Evolutionary conservation across 108 stramenopile genomes (phyloP).

Genomic region (Schizochytrium sp.): DNA sequence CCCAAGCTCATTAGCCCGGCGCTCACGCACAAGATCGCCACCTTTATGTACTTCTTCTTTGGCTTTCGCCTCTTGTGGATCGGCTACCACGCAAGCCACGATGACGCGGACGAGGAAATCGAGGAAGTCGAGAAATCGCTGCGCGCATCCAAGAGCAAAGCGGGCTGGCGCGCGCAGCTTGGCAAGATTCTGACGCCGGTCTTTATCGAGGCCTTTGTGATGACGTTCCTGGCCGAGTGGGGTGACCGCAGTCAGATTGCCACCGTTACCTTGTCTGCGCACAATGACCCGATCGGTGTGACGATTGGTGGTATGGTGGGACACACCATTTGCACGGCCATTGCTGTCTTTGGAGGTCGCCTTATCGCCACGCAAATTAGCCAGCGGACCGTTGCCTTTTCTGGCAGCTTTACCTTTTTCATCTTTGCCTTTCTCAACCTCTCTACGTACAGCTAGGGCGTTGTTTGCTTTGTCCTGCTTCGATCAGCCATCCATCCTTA

Average conservation of each 20-base stretch:
- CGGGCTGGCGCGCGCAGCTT: slow-evolving; percentile 43
- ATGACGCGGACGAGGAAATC: slow-evolving; percentile 79
- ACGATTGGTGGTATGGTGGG: slow-evolving; percentile 89
- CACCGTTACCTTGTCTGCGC: slow-evolving; percentile 91
- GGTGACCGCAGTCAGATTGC: slow-evolving; percentile 99
- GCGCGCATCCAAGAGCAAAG: slow-evolving; percentile 31
- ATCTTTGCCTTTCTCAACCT: slow-evolving; percentile 83
- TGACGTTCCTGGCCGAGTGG: slow-evolving; percentile 99
- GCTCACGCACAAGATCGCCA: slow-evolving; percentile 86
- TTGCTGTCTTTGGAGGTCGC: slow-evolving; percentile 93
- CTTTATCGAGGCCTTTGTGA: slow-evolving; percentile 73
- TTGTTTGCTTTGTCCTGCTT: too few species aligned
- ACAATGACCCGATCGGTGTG: slow-evolving; percentile 91
- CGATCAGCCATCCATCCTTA: too few species aligned
- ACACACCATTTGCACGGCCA: slow-evolving; percentile 89
- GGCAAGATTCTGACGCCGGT: slow-evolving; percentile 65
- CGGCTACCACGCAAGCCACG: slow-evolving; percentile 64
- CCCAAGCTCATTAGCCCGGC: slow-evolving; percentile 69
- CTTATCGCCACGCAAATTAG: slow-evolving; percentile 89
- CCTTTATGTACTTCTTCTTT: slow-evolving; percentile 91
- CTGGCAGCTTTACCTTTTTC: slow-evolving; percentile 83
- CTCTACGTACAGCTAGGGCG: background rate
- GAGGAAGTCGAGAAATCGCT: slow-evolving; percentile 96
- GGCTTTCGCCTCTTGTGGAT: slow-evolving; percentile 82
- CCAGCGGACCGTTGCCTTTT: slow-evolving; percentile 78